Evolutionary conservation across 2,329 filamentous ascomycete genomes (phyloP), one percentile per base, ranked within the genome.

Genomic region (Alternaria dauci): DNA sequence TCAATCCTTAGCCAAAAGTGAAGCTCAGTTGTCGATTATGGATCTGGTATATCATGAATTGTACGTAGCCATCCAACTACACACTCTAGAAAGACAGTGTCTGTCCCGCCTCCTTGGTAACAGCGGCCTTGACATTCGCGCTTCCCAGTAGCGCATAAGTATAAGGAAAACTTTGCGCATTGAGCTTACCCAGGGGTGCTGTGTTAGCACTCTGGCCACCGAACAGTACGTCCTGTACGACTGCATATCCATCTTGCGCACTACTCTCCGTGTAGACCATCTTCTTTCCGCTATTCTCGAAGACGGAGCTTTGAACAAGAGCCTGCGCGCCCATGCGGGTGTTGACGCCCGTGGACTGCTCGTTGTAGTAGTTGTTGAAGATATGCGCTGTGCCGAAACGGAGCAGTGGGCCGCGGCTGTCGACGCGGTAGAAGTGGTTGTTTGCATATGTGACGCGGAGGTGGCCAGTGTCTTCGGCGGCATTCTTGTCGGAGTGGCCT

Each of bases 321-420:
- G 76, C 73, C 61, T 81, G 73, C 9, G 79, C 79, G 32, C 76
- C 76, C 73, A 77, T 78, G 46, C 80, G 76, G 5, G 78, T 76
- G 73, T 81, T 78, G 44, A 81, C 70, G 28, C 76, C 79, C 16
- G 76, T 76, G 28, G 68, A 65, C 32, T 73, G 69, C 47, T 72
- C 69, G 36, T 67, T 58, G 65, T 74, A 78, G 70, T 76, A 83
- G 68, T 71, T 81, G 81, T 85, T 87, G 81, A 84, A 86, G 71
- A 86, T 74, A 78, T 91, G 88, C 5, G 79, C 86, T 46, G 86
- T 89, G 39, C 88, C 88, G 79, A 90, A 90, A 62, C 88, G 87
- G 70, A 90, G 74, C 4, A 84, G 85, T 5, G 89, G 88, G 1
- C 80, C 80, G 54, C 88, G 88, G 7, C 85, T 88, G 81, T 87